Evolutionary conservation across 2,329 filamentous ascomycete genomes (phyloP), one percentile per base, ranked within the genome.

Genomic region (Nigrospora oryzae): DNA sequence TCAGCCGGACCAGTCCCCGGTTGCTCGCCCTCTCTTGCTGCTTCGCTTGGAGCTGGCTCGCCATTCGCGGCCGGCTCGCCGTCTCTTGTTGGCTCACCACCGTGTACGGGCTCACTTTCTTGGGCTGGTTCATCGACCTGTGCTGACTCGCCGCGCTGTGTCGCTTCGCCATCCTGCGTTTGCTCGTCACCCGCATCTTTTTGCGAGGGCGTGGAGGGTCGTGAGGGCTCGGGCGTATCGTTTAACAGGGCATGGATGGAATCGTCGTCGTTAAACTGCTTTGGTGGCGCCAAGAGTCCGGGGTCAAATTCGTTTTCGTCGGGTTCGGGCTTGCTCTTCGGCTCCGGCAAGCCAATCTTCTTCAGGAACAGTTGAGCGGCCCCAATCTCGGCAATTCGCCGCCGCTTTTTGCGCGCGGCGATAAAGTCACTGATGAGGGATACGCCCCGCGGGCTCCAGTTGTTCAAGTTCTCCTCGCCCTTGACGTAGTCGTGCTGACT

Each of bases 401-500:
- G 73, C 54, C 82, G 82, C 58, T 86, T 84, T 64, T 86, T 89
- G 48, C 82, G 82, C 6, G 85, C 77, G 11, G 74, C 66, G 44
- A 96, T 84, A 56, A 84, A 95, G 63, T 98, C 93, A 46, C 83
- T 81, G n/a, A 98, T 84, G 1, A 98, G 69, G 0, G 89, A 94
- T 3, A 97, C 86, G 33, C 93, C 89, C 36, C 93, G 79, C 2
- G 93, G 91, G 8, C 83, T 81, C 93, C 93, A 98, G 46, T 82
- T 81, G 3, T 74, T 81, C 35, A 98, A 71, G 40, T 83, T 76
- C 63, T 98, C 93, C 65, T 98, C 90, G 45, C 93, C 93, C 63
- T 95, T 96, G 56, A 98, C 87, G 59, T 96, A 97, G 62, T 95
- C 89, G 56, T 95, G 86, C 48, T 88, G 84, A 14, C 90, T 97